A percentile compares a stretch with the other conserved stretches of the same genome.
Conservation (phyloP, 805 yeast genomes). For the Scheffersomyces amazonensis region DNA sequence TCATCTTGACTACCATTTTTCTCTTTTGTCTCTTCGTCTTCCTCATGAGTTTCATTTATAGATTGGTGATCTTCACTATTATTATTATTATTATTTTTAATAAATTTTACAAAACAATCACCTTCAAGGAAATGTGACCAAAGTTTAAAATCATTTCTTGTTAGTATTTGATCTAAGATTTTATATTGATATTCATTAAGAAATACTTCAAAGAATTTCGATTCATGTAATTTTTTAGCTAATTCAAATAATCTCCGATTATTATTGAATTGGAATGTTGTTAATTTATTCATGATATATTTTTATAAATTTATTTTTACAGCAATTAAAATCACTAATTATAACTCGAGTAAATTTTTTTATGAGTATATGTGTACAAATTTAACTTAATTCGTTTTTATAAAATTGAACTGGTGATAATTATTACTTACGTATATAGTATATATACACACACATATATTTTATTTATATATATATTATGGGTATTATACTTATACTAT, state of each 20-base stretch:
- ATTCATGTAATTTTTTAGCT: constrained; percentile 29
- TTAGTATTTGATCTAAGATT: constrained; percentile 25
- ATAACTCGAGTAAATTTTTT: too few species aligned
- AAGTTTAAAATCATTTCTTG: constrained; percentile 24
- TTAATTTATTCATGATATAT: constrained; percentile 36
- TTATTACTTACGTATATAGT: too few species aligned
- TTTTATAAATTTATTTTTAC: too few species aligned
- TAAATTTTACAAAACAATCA: constrained; percentile 20
- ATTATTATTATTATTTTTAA: neutral
- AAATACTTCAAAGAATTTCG: constrained; percentile 32
- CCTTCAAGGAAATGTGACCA: constrained; percentile 41
- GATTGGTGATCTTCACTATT: constrained; percentile 4
- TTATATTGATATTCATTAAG: constrained; percentile 34
- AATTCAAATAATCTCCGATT: constrained; percentile 28
- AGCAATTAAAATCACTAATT: too few species aligned
- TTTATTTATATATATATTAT: too few species aligned
- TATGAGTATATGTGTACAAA: too few species aligned
- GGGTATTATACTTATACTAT: too few species aligned
- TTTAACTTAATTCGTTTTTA: too few species aligned
- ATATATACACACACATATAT: too few species aligned
- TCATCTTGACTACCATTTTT: constrained; percentile 8
- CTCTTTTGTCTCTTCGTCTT: constrained; percentile 4
- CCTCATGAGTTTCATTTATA: neutral
- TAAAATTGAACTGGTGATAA: too few species aligned
- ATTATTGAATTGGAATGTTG: constrained; percentile 35